phyloP scores from a whole-genome alignment of 306 rosid species.

The Geum urbanum region DNA sequence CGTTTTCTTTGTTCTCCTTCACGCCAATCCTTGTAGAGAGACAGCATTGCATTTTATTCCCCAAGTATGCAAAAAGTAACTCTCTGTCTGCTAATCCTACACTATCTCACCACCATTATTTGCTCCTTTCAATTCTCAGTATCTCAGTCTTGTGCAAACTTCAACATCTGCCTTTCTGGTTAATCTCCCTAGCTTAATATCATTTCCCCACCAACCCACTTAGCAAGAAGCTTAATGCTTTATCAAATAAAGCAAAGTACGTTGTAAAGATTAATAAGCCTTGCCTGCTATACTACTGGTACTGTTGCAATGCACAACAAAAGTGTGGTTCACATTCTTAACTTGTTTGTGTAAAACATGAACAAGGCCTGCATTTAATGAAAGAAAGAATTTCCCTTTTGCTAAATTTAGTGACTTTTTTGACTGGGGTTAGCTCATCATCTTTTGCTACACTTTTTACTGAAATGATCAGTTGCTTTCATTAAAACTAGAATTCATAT shows the following conservation, averaged over 20 bases:
- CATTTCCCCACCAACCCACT: constrained; percentile 43
- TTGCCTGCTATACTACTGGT: background rate
- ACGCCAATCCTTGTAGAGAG: constrained; percentile 70
- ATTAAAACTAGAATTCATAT: background rate
- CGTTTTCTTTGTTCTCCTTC: background rate
- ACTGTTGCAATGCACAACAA: constrained; percentile 28
- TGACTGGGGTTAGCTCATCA: background rate
- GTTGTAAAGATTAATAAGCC: constrained; percentile 23
- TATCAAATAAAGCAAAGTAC: constrained; percentile 33
- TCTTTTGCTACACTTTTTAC: constrained; percentile 1
- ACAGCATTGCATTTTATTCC: constrained; percentile 76
- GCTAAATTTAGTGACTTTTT: background rate
- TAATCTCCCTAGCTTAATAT: constrained; percentile 37
- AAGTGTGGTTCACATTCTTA: constrained; percentile 32
- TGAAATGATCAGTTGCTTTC: constrained; percentile 1
- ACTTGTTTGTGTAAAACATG: background rate
- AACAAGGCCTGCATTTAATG: background rate
- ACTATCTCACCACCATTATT: constrained; percentile 37
- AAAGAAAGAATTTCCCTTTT: background rate
- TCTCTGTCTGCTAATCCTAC: constrained; percentile 72
- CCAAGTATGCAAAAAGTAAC: constrained; percentile 90
- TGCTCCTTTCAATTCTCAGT: constrained; percentile 26
- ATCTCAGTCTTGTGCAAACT: constrained; percentile 24
- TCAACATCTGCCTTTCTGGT: constrained; percentile 57
- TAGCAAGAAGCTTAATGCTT: constrained; percentile 19